Conservation (phyloP, 2,329 filamentous ascomycete species). For the Thyridium curvatum region DNA sequence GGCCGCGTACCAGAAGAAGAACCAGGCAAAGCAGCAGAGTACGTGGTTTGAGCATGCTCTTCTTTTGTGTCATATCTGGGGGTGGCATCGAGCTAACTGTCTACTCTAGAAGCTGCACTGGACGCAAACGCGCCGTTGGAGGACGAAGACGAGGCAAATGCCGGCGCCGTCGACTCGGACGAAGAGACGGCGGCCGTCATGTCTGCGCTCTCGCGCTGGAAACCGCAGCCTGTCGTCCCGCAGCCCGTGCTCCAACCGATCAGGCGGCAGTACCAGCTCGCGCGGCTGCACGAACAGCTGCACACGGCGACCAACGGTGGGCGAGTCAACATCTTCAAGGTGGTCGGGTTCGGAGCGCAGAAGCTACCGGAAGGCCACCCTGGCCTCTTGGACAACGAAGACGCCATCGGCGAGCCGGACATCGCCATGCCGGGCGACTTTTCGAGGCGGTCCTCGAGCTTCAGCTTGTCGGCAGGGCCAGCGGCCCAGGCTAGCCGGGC, state of each 20-base stretch:
- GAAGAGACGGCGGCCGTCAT: conserved; percentile 91
- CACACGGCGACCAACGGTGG: conserved; percentile 61
- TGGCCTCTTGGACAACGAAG: conserved; percentile 40
- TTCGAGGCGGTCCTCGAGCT: conserved; percentile 37
- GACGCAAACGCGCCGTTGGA: conserved; percentile 89
- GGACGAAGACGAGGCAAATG: conserved; percentile 76
- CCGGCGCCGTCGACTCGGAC: conserved; percentile 82
- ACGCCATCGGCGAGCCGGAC: conserved; percentile 54
- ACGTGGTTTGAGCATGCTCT: conserved; percentile 34
- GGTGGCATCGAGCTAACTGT: conserved; percentile 6
- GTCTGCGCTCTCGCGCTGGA: conserved; percentile 68
- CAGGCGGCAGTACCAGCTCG: conserved; percentile 55
- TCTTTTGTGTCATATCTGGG: not conserved
- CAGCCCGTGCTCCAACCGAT: conserved; percentile 57
- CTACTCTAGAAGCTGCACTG: conserved; percentile 71
- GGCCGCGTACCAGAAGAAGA: conserved; percentile 90
- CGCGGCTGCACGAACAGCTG: conserved; percentile 58
- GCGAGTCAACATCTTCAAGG: conserved; percentile 58
- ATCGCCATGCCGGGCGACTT: conserved; percentile 28
- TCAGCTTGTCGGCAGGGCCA: conserved; percentile 32
- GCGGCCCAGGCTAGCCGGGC: conserved; percentile 41
- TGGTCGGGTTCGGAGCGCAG: conserved; percentile 50
- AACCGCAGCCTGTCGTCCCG: conserved; percentile 70
- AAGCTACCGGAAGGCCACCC: conserved; percentile 44
- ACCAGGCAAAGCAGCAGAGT: conserved; percentile 97